Percentiles rank a stretch among this genome's conserved stretches.
Conservation (phyloP, 2,329 filamentous ascomycete species). For the Furcasterigmium furcatum region DNA sequence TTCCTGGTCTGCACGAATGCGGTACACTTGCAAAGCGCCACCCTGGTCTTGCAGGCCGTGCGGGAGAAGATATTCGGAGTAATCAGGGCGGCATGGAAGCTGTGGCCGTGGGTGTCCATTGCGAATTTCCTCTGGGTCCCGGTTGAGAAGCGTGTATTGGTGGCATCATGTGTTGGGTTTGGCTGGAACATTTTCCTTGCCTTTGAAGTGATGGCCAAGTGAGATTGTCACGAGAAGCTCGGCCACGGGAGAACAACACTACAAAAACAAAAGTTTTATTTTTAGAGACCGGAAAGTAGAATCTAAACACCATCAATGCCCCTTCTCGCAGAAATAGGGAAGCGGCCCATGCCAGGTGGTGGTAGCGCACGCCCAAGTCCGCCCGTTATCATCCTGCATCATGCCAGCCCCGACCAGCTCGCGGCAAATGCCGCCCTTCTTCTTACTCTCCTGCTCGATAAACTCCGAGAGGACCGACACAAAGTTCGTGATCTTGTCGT, state of each 20-base stretch:
- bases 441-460: constrained; percentile 2
- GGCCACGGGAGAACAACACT: too few relatives aligned
- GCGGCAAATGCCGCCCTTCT: background rate
- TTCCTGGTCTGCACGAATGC: constrained; percentile 32
- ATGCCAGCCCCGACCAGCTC: constrained; percentile 12
- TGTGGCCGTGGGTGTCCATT: constrained; percentile 30
- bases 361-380: constrained; percentile 15
- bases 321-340: constrained; percentile 5
- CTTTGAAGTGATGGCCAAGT: constrained; percentile 21
- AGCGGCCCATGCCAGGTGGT: constrained; percentile 6
- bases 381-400: constrained; percentile 6
- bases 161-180: constrained; percentile 30
- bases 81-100: constrained; percentile 29
- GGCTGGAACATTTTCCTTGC: constrained; percentile 33
- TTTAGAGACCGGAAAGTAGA: too few relatives aligned
- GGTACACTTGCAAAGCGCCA: constrained; percentile 20
- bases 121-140: constrained; percentile 32
- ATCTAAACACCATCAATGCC: too few relatives aligned
- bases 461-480: background rate
- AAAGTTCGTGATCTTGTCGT: background rate
- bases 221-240: too few relatives aligned
- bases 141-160: constrained; percentile 28
- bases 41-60: constrained; percentile 20
- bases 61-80: constrained; percentile 22
- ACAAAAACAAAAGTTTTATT: too few relatives aligned